phyloP scores from a whole-genome alignment of 192 early-diverging fungal species.

The Phlyctochytrium arcticum region DNA sequence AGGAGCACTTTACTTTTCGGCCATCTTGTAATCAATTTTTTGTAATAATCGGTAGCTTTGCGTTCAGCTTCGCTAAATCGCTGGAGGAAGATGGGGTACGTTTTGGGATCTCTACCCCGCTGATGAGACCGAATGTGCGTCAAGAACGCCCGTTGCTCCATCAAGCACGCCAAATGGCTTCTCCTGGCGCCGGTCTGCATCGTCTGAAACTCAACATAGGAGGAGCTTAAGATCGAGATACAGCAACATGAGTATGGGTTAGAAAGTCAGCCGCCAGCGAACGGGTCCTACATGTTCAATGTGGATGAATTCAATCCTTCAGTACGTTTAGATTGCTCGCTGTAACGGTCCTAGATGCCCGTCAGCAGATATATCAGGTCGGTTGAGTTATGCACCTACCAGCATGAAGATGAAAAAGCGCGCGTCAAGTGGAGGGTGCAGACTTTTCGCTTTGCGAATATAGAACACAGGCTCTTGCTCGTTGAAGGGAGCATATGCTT shows the following conservation, averaged over 20 bases:
- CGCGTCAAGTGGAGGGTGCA: constrained; percentile 22
- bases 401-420: constrained; percentile 29
- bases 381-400: not conserved
- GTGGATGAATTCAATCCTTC: constrained; percentile 27
- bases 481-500: not conserved
- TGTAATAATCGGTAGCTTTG: constrained; percentile 21
- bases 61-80: constrained; percentile 27
- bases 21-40: constrained; percentile 26
- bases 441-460: constrained; percentile 7
- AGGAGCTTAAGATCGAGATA: constrained; percentile 16
- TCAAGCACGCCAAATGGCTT: constrained; percentile 18
- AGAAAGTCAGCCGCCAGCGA: not conserved
- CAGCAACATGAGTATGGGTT: not conserved
- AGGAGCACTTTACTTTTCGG: constrained; percentile 25
- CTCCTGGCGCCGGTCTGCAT: constrained; percentile 27
- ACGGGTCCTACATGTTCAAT: constrained; percentile 16
- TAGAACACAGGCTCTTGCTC: not conserved
- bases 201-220: constrained; percentile 29
- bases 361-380: not conserved
- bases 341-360: constrained; percentile 13
- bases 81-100: constrained; percentile 28
- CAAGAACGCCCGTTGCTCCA: constrained; percentile 19
- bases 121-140: constrained; percentile 17
- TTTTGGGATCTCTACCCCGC: constrained; percentile 21
- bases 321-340: constrained; percentile 21